phyloP scores from a whole-genome alignment of 2,329 filamentous ascomycete genomes.

The Neurospora sp. region DNA sequence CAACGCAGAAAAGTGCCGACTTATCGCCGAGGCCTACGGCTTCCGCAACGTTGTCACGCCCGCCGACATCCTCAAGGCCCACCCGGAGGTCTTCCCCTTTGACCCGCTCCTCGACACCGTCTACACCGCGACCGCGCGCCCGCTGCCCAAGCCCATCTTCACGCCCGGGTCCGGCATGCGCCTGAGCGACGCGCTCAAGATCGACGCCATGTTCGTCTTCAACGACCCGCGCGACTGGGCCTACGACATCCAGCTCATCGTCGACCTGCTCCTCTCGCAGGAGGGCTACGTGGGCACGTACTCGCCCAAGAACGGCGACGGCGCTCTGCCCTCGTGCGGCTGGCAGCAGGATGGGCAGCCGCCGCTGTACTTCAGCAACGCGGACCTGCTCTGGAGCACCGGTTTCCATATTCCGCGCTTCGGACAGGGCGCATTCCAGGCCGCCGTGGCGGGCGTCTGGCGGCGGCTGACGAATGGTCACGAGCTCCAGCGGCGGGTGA shows the following conservation, averaged over 20 bases:
- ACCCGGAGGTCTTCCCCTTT: slow-evolving; percentile 78
- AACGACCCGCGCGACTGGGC: slow-evolving; percentile 97
- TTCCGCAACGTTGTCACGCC: slow-evolving; percentile 78
- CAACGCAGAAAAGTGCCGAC: slow-evolving; percentile 54
- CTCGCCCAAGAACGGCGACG: slow-evolving; percentile 59
- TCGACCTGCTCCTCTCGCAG: slow-evolving; percentile 72
- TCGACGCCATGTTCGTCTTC: slow-evolving; percentile 88
- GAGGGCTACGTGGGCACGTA: slow-evolving; percentile 74
- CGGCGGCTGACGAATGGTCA: slow-evolving; percentile 54
- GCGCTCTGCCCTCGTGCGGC: slow-evolving; percentile 57
- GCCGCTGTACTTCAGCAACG: slow-evolving; percentile 76
- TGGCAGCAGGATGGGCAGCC: slow-evolving; percentile 79
- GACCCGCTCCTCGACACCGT: slow-evolving; percentile 54
- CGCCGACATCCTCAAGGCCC: slow-evolving; percentile 66
- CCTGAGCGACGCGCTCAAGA: slow-evolving; percentile 47
- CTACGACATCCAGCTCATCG: slow-evolving; percentile 73
- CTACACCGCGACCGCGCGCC: slow-evolving; percentile 48
- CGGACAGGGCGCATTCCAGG: slow-evolving; percentile 84
- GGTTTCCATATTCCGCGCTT: slow-evolving; percentile 76
- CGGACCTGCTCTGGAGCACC: slow-evolving; percentile 83
- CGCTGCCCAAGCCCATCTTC: slow-evolving; percentile 36
- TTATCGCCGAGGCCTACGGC: slow-evolving; percentile 61
- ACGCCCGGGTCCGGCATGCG: neutral
- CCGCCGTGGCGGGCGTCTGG: slow-evolving; percentile 75
- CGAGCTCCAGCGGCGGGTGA: slow-evolving; percentile 51